These are phyloP conservation scores for Yamadazyma ubonensis DNA, from an alignment of 805 yeast genomes.

Conservation along the genomic window DNA sequence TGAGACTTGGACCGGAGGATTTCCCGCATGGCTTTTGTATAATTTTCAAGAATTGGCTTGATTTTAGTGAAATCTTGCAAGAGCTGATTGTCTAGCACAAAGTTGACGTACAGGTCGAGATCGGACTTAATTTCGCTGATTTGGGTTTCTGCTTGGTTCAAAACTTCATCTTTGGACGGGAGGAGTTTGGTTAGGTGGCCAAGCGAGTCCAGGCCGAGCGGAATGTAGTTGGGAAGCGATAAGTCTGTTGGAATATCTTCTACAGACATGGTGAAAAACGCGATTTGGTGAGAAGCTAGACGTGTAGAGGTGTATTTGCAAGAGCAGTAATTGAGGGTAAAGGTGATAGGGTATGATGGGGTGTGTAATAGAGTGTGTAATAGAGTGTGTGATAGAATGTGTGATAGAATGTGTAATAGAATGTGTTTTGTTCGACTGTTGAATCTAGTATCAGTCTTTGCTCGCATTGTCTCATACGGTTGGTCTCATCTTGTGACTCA, in stretches of 20 bases:
- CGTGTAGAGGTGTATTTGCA: too few relatives aligned
- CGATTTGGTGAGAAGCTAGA: background rate
- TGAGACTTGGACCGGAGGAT: background rate
- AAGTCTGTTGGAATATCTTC: conserved; percentile 9
- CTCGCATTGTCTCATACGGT: too few relatives aligned
- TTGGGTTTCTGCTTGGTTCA: conserved; percentile 13
- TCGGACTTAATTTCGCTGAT: conserved; percentile 18
- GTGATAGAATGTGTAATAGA: too few relatives aligned
- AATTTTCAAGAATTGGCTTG: background rate
- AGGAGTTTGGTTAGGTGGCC: conserved; percentile 2
- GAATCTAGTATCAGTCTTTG: too few relatives aligned
- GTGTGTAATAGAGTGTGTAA: too few relatives aligned
- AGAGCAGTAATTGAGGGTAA: too few relatives aligned
- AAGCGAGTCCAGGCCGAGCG: conserved; percentile 7
- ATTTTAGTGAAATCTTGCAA: conserved; percentile 1
- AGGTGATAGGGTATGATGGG: too few relatives aligned
- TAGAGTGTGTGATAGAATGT: too few relatives aligned
- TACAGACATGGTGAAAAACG: conserved; percentile 6
- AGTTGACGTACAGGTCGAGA: conserved; percentile 12
- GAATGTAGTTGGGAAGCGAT: conserved; percentile 12
- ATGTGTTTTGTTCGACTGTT: too few relatives aligned
- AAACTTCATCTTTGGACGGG: conserved; percentile 10
- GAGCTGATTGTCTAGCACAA: conserved; percentile 10
- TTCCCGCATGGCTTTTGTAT: background rate
- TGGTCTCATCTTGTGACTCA: too few relatives aligned